Evolutionary conservation across 495 filamentous ascomycete species (phyloP).

Genomic region (Filosporella fistucella): DNA sequence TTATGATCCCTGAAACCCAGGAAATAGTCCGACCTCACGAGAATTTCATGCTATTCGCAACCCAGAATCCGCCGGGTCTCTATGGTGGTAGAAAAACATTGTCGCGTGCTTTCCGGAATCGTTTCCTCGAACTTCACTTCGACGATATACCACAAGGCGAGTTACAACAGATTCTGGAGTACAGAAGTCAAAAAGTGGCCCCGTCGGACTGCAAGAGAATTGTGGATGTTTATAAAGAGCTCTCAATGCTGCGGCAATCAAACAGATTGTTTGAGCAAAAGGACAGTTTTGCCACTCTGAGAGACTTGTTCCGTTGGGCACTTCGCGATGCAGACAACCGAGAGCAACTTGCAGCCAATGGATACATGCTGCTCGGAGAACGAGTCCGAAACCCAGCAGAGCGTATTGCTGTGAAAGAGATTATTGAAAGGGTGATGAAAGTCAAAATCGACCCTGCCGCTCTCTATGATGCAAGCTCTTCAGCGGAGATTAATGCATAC

Average conservation of each 20-base stretch:
- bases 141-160: slow-evolving; percentile 97
- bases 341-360: slow-evolving; percentile 85
- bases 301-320: slow-evolving; percentile 98
- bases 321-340: slow-evolving; percentile 76
- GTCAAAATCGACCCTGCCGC: slow-evolving; percentile 68
- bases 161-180: slow-evolving; percentile 85
- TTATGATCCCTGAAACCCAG: slow-evolving; percentile 95
- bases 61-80: slow-evolving; percentile 92
- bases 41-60: slow-evolving; percentile 99
- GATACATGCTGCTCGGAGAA: slow-evolving; percentile 93
- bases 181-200: slow-evolving; percentile 77
- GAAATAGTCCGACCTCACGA: slow-evolving; percentile 85
- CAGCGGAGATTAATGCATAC: slow-evolving; percentile 52
- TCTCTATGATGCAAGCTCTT: slow-evolving; percentile 58
- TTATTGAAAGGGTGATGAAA: slow-evolving; percentile 92
- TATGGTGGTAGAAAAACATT: slow-evolving; percentile 93
- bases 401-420: slow-evolving; percentile 71
- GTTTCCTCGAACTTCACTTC: slow-evolving; percentile 96
- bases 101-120: slow-evolving; percentile 91
- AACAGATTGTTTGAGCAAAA: slow-evolving; percentile 93
- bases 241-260: slow-evolving; percentile 83
- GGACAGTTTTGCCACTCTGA: slow-evolving; percentile 91
- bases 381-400: slow-evolving; percentile 90
- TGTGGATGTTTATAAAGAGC: slow-evolving; percentile 88
- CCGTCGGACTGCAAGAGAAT: slow-evolving; percentile 88